Evolutionary conservation across 352 stramenopile genomes (phyloP), one percentile per base, ranked within the genome.

Genomic region (Pythium monospermum): DNA sequence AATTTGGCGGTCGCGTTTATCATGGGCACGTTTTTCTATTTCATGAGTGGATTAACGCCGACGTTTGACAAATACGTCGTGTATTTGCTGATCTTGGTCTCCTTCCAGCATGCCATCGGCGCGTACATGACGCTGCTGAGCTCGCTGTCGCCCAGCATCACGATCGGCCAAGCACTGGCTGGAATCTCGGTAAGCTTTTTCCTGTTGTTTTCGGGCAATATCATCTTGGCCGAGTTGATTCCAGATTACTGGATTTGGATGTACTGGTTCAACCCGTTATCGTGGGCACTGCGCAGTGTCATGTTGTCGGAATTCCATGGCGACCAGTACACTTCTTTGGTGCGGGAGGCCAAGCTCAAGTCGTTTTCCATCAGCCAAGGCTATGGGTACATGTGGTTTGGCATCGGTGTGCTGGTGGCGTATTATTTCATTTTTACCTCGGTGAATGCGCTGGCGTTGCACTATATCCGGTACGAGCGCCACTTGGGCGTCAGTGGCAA

Each of bases 1-100:
- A 21, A 31, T 62, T 1, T 66, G 1, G 47, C 76, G 32, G 73
- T 84, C 60, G 59, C 66, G 6, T 43, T 83, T 8, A 47, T 76
- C 19, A 85, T 88, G 67, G 76, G 71, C 19, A 73, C 64, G 10
- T 55, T 88, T 41, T 26, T 85, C 2, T 88, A 88, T 43, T 88
- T 64, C 53, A 74, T 86, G 54, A 59, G 81, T 45, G 78, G 78
- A n/a, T 64, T 59, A n/a, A 27, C 45, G 3, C 3, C 23, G 6
- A 8, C 53, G 19, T 40, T 39, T 1, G n/a, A 3, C 12, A 15
- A 16, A 0, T 75, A 53, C 45, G 8, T 73, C 6, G 21, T 64
- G 7, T 75, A 69, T 55, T 4, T 58, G 10, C 11, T 54, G 18
- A n/a, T 61, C 5, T 18, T 69, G 6, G 15, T 74, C 44, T 2